phyloP scores from a whole-genome alignment of 2,329 filamentous ascomycete genomes.

The Exophiala sideris region DNA sequence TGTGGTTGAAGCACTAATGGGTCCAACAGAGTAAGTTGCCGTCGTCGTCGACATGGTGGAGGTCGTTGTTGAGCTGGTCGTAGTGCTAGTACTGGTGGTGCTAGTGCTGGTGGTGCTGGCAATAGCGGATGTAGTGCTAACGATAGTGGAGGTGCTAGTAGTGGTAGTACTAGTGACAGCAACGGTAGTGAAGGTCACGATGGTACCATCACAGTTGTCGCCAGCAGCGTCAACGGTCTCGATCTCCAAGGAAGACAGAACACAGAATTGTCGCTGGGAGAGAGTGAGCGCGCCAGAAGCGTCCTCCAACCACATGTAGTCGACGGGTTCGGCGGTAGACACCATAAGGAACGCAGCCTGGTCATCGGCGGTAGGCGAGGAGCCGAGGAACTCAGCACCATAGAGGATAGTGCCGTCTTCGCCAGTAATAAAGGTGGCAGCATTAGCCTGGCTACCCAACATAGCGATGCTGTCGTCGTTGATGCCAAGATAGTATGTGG shows the following conservation, averaged over 20 bases:
- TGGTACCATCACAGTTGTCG: too few species aligned
- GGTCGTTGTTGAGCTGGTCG: neutral
- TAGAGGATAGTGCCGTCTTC: neutral
- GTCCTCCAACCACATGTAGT: neutral
- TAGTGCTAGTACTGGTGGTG: neutral
- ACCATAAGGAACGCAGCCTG: neutral
- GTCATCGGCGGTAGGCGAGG: neutral
- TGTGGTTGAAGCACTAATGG: neutral
- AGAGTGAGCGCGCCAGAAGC: neutral
- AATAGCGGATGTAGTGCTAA: too few species aligned
- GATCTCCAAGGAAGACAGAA: neutral
- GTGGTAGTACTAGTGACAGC: too few species aligned
- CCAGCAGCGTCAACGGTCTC: too few species aligned
- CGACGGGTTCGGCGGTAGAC: neutral
- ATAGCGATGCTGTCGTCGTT: too few species aligned
- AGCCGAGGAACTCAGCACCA: too few species aligned
- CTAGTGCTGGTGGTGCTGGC: neutral
- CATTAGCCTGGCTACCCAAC: neutral
- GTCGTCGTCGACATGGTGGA: constrained; percentile 1
- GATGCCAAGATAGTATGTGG: too few species aligned
- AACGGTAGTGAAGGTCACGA: too few species aligned
- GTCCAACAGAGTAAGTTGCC: neutral
- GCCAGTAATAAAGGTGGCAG: neutral
- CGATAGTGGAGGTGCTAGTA: too few species aligned
- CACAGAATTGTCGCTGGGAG: constrained; percentile 8